Evolutionary conservation across 495 filamentous ascomycete genomes (phyloP).

Genomic region (Clohesyomyces aquaticus): DNA sequence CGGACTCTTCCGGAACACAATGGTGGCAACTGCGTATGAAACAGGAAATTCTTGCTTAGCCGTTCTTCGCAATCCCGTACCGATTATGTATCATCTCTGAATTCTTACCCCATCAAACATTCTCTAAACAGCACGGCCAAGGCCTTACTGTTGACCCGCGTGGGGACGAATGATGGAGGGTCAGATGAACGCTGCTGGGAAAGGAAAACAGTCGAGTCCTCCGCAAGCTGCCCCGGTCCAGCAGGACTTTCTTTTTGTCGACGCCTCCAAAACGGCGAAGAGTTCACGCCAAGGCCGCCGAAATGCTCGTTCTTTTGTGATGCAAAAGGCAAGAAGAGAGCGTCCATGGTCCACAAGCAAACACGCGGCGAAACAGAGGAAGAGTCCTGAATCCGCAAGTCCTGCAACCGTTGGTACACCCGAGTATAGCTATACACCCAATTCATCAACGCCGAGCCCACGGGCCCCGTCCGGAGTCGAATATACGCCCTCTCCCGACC

Average conservation of each 20-base stretch:
- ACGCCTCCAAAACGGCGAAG: conserved; percentile 41
- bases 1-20: conserved; percentile 17
- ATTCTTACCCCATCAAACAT: no score
- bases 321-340: conserved; percentile 42
- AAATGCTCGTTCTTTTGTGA: conserved; percentile 43
- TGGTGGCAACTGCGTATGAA: conserved; percentile 28
- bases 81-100: conserved; percentile 27
- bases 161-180: conserved; percentile 29
- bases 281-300: conserved; percentile 40
- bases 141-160: conserved; percentile 16
- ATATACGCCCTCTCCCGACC: conserved; percentile 8
- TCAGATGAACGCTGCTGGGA: conserved; percentile 20
- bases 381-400: conserved; percentile 32
- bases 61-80: conserved; percentile 20
- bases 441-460: conserved; percentile 36
- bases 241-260: conserved; percentile 43
- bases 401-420: conserved; percentile 32
- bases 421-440: conserved; percentile 31
- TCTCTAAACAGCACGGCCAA: conserved; percentile 21
- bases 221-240: conserved; percentile 25
- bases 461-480: conserved; percentile 3
- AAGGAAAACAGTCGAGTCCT: conserved; percentile 28
- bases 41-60: conserved; percentile 34
- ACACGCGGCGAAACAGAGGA: conserved; percentile 38
- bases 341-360: conserved; percentile 45